A percentile compares a stretch with the other conserved stretches of the same genome.
phyloP scores from a whole-genome alignment of 257 asterid genomes.

The Salvia miltiorrhiza region DNA sequence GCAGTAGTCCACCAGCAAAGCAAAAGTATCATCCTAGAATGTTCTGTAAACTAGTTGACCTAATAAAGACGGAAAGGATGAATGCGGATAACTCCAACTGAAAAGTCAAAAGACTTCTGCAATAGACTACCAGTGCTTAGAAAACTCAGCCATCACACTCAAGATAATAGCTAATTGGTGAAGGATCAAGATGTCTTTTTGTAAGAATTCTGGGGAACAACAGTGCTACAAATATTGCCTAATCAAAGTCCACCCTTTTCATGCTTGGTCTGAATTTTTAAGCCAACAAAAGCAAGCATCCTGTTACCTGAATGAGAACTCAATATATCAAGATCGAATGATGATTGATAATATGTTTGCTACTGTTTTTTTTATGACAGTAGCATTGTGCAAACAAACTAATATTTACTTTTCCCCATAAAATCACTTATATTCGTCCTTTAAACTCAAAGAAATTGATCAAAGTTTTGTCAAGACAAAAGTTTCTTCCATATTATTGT shows the following conservation, averaged over 20 bases:
- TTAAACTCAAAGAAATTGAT: background rate
- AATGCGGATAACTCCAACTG: background rate
- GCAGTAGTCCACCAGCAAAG: background rate
- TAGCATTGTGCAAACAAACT: background rate
- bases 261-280: too few species aligned
- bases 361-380: background rate
- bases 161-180: background rate
- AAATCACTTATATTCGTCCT: background rate
- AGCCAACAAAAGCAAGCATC: too few species aligned
- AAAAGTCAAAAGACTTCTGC: background rate
- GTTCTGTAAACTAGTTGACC: background rate
- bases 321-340: too few species aligned
- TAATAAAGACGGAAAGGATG: background rate
- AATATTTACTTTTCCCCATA: background rate
- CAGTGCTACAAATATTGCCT: too few species aligned
- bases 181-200: background rate
- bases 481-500: background rate
- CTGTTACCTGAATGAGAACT: too few species aligned
- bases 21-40: slow-evolving; percentile 1
- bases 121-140: background rate
- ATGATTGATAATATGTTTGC: background rate
- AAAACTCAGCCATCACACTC: background rate
- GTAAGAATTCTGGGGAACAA: background rate
- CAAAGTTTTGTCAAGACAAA: too few species aligned
- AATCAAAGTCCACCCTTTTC: too few species aligned